Evolutionary conservation across 306 rosid species (phyloP).

Genomic region (Clitoria ternatea): DNA sequence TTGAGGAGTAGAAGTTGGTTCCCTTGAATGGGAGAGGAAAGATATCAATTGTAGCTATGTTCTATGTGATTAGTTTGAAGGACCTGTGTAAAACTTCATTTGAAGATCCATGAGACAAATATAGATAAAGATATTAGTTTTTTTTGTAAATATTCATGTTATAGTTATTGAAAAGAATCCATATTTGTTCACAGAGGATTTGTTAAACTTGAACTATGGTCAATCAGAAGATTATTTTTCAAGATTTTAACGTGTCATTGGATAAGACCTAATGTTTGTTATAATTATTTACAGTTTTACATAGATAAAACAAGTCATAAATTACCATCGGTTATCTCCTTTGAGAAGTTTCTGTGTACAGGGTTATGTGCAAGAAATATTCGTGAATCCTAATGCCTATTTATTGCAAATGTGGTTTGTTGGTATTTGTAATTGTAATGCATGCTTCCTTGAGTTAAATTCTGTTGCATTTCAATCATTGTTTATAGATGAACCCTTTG

Average conservation of each 20-base stretch:
- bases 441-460: no score
- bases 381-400: no score
- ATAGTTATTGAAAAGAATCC: neutral
- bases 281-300: neutral
- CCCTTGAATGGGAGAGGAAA: slow-evolving; percentile 90
- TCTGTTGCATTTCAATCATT: no score
- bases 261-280: no score
- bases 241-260: no score
- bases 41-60: slow-evolving; percentile 42
- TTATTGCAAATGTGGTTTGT: no score
- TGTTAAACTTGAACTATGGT: no score
- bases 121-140: neutral
- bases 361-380: neutral
- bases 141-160: neutral
- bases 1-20: slow-evolving; percentile 77
- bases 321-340: no score
- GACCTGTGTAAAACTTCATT: slow-evolving; percentile 14
- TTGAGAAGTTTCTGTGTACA: neutral
- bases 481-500: no score
- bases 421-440: no score
- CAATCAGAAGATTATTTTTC: no score
- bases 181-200: no score
- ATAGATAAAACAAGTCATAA: neutral
- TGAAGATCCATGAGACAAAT: neutral
- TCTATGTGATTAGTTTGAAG: slow-evolving; percentile 18